Conservation (phyloP, 352 stramenopile genomes). For the Phytophthora kernoviae region DNA sequence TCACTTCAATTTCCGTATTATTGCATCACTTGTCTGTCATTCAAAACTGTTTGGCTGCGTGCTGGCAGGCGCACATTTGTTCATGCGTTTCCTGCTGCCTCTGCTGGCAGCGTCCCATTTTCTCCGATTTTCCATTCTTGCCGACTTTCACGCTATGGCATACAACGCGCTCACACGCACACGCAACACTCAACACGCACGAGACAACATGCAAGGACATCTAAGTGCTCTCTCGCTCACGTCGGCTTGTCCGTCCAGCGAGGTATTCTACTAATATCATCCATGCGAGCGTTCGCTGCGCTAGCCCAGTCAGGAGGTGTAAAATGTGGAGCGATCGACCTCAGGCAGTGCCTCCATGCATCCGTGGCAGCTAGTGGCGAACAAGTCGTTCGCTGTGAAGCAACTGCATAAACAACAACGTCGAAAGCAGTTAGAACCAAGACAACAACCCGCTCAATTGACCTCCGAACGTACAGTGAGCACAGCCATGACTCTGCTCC, state of each 20-base stretch:
- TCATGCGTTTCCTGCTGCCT: background rate
- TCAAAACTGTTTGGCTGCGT: conserved; percentile 1
- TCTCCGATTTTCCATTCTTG: background rate
- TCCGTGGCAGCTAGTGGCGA: conserved; percentile 41
- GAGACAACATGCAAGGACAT: conserved; percentile 27
- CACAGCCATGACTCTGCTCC: conserved; percentile 62
- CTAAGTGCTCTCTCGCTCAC: conserved; percentile 12
- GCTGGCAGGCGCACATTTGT: background rate
- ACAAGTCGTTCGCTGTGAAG: conserved; percentile 53
- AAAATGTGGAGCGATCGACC: conserved; percentile 38
- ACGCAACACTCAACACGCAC: conserved; percentile 26
- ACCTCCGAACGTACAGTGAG: conserved; percentile 52
- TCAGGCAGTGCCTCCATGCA: conserved; percentile 48
- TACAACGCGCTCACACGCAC: conserved; percentile 10
- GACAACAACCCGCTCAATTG: background rate
- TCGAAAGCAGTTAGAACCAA: conserved; percentile 9
- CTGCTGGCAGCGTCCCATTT: background rate
- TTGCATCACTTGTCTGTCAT: conserved; percentile 1
- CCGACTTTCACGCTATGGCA: conserved; percentile 16
- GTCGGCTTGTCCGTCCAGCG: background rate
- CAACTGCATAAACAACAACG: conserved; percentile 34
- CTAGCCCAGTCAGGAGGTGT: conserved; percentile 20
- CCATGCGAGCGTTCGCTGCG: background rate
- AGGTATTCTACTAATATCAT: background rate
- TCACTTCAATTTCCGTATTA: background rate